Percentiles rank a stretch among this genome's conserved stretches.
phyloP scores from a whole-genome alignment of 2,329 filamentous ascomycete genomes.

The Hypoxylon sp. region DNA sequence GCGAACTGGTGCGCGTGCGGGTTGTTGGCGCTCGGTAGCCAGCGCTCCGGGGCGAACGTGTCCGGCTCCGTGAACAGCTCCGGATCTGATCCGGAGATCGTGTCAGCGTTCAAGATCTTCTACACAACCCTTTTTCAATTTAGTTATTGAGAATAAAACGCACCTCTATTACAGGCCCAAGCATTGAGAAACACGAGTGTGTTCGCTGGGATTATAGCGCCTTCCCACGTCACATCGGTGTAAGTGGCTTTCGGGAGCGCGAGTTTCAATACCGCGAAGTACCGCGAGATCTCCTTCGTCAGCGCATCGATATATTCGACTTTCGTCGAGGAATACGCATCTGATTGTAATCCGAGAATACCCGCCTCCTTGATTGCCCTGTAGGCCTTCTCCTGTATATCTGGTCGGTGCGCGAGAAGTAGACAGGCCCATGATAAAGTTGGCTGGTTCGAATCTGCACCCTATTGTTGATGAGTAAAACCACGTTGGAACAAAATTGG shows the following conservation, averaged over 20 bases:
- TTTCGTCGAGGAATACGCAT: conserved; percentile 34
- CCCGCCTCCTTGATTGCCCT: conserved; percentile 35
- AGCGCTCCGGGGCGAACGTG: conserved; percentile 65
- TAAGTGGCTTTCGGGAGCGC: conserved; percentile 42
- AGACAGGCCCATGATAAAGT: conserved; percentile 47
- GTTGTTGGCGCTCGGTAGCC: conserved; percentile 48
- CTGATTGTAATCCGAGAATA: conserved; percentile 23
- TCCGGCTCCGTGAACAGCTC: conserved; percentile 73
- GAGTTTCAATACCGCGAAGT: conserved; percentile 32
- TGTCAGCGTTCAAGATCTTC: neutral
- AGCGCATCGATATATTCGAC: conserved; percentile 36
- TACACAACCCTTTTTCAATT: neutral
- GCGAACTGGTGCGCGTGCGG: conserved; percentile 61
- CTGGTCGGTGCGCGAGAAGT: conserved; percentile 46
- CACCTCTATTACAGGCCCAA: conserved; percentile 49
- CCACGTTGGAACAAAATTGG: neutral
- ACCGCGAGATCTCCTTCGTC: conserved; percentile 39
- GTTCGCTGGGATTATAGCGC: conserved; percentile 63
- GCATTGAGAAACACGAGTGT: conserved; percentile 53
- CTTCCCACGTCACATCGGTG: conserved; percentile 42
- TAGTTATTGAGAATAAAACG: neutral
- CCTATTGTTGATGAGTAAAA: conserved; percentile 15
- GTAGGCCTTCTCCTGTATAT: conserved; percentile 46
- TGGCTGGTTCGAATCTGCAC: conserved; percentile 48
- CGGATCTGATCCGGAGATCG: conserved; percentile 56